These are phyloP conservation scores for Styphnolobium japonicum DNA, from an alignment of 306 rosid genomes.

Conservation along the genomic window DNA sequence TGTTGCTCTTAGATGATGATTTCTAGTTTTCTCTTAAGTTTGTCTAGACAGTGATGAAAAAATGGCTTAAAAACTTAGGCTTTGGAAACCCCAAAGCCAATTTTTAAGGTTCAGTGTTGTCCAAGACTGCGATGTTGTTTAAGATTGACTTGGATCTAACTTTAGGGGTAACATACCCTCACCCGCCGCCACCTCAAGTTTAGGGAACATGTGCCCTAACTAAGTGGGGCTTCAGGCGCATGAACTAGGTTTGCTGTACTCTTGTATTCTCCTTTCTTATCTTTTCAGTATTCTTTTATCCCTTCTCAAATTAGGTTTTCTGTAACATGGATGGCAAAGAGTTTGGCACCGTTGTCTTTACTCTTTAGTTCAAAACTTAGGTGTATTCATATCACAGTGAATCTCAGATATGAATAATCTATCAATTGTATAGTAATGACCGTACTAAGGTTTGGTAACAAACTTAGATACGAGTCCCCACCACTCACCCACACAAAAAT, in stretches of 20 bases:
- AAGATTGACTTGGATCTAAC: too few relatives aligned
- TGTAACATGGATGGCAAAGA: neutral
- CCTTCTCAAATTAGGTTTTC: neutral
- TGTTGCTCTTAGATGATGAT: too few relatives aligned
- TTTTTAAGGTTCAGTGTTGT: too few relatives aligned
- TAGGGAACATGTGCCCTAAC: slow-evolving; percentile 5
- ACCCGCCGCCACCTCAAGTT: neutral
- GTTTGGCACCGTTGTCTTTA: neutral
- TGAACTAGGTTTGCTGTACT: neutral
- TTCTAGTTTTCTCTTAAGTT: too few relatives aligned
- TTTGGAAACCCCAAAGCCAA: too few relatives aligned
- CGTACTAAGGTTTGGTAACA: slow-evolving; percentile 24
- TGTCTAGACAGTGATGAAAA: too few relatives aligned
- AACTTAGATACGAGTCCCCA: slow-evolving; percentile 36
- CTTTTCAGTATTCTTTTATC: neutral
- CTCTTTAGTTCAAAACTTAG: neutral
- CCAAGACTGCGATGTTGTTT: too few relatives aligned
- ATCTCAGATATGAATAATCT: neutral
- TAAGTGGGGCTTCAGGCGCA: neutral
- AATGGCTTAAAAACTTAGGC: too few relatives aligned
- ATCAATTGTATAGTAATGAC: slow-evolving; percentile 4
- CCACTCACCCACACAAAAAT: slow-evolving; percentile 30
- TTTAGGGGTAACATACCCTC: too few relatives aligned
- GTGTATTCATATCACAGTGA: neutral
- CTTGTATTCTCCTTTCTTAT: neutral